A percentile compares a stretch with the other conserved stretches of the same genome.
Conservation (phyloP, 257 asterid genomes). For the Pogostemon cablin region DNA sequence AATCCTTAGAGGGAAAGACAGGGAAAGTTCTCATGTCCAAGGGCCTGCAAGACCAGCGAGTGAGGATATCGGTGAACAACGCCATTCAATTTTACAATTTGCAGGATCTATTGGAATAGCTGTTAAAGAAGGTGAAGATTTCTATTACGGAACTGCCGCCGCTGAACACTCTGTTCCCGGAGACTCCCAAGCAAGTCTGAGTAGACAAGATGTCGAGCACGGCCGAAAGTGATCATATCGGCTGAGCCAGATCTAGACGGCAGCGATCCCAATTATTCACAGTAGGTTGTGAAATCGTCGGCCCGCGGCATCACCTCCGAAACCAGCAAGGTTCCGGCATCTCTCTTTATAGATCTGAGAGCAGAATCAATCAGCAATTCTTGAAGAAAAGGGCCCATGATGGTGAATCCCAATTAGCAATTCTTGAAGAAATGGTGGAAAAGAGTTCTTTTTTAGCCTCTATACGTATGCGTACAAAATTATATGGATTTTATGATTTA, state of each 20-base stretch:
- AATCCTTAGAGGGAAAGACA: constrained; percentile 57
- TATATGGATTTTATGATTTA: too few relatives aligned
- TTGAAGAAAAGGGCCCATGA: too few relatives aligned
- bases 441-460: too few relatives aligned
- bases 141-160: constrained; percentile 76
- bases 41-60: constrained; percentile 77
- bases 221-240: constrained; percentile 46
- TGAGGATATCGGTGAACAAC: constrained; percentile 76
- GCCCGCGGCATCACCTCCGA: constrained; percentile 52
- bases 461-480: too few relatives aligned
- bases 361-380: constrained; percentile 33
- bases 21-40: constrained; percentile 80
- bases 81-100: constrained; percentile 86
- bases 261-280: constrained; percentile 40
- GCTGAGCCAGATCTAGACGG: constrained; percentile 57
- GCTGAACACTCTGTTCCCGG: constrained; percentile 54
- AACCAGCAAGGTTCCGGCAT: constrained; percentile 58
- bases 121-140: constrained; percentile 67
- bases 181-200: constrained; percentile 61
- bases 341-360: constrained; percentile 58
- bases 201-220: constrained; percentile 68
- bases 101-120: constrained; percentile 90
- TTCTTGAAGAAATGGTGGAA: too few relatives aligned
- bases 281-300: constrained; percentile 37
- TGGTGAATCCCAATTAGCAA: too few relatives aligned